phyloP scores from a whole-genome alignment of 441 rosid species.

The Eutrema salsugineum region DNA sequence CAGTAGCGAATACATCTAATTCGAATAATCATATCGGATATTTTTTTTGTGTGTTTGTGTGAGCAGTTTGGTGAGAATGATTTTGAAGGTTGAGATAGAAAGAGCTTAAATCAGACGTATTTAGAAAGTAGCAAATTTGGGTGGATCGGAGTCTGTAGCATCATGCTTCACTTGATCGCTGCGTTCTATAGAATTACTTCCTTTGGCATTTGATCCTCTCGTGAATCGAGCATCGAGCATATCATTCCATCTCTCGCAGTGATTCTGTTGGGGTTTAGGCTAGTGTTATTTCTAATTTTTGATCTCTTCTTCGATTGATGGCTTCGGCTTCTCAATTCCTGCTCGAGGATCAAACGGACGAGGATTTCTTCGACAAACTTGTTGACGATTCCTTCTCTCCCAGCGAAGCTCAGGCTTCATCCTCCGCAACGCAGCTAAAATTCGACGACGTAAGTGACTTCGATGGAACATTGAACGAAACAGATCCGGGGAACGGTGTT shows the following conservation, averaged over 20 bases:
- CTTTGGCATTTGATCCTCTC: background rate
- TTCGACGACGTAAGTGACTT: slow-evolving; percentile 42
- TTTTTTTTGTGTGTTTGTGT: background rate
- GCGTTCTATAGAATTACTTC: background rate
- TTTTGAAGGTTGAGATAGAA: background rate
- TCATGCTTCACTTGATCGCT: background rate
- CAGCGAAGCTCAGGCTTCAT: slow-evolving; percentile 14
- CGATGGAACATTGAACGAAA: slow-evolving; percentile 28
- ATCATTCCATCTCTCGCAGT: background rate
- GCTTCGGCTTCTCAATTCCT: slow-evolving; percentile 74
- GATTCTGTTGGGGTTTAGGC: background rate
- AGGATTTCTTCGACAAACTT: slow-evolving; percentile 93
- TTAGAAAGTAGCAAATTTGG: background rate
- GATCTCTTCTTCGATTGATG: slow-evolving; percentile 36
- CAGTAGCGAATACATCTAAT: background rate
- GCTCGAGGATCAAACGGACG: slow-evolving; percentile 98
- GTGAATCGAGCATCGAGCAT: background rate
- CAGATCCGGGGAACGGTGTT: background rate
- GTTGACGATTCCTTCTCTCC: slow-evolving; percentile 74
- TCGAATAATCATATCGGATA: background rate
- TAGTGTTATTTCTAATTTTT: background rate
- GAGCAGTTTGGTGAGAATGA: background rate
- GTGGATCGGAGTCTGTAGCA: background rate
- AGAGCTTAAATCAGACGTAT: background rate
- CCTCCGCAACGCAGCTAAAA: slow-evolving; percentile 8